phyloP scores from a whole-genome alignment of 179 eudicot genomes.

The Actinidia arguta region DNA sequence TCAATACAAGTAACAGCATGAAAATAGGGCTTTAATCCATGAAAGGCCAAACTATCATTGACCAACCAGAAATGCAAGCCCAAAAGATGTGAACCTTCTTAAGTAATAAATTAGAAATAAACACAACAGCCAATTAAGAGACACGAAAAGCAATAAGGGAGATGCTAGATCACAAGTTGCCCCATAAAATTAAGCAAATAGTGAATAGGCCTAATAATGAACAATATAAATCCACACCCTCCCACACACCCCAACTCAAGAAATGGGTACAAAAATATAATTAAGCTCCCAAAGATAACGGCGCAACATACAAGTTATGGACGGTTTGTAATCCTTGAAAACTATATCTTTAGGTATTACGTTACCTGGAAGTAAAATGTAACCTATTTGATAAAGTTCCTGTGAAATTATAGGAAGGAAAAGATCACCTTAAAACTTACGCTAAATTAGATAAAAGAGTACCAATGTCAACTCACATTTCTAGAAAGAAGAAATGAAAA shows the following conservation, averaged over 20 bases:
- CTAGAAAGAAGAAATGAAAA: neutral
- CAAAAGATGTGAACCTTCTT: too few species aligned
- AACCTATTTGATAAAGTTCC: neutral
- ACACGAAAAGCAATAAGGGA: too few species aligned
- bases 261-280: neutral
- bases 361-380: neutral
- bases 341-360: neutral
- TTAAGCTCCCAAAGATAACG: neutral
- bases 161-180: too few species aligned
- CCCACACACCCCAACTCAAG: neutral
- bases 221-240: too few species aligned
- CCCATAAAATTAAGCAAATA: too few species aligned
- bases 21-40: too few species aligned
- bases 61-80: too few species aligned
- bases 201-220: too few species aligned
- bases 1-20: too few species aligned
- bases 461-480: neutral
- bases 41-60: too few species aligned
- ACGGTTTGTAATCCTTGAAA: neutral
- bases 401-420: neutral
- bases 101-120: too few species aligned
- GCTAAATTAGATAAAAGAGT: neutral
- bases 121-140: too few species aligned
- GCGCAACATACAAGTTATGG: neutral
- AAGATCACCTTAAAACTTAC: neutral